These are phyloP conservation scores for Aspergillus thermomutatus DNA, from an alignment of 2,329 filamentous ascomycete species.

Conservation along the genomic window DNA sequence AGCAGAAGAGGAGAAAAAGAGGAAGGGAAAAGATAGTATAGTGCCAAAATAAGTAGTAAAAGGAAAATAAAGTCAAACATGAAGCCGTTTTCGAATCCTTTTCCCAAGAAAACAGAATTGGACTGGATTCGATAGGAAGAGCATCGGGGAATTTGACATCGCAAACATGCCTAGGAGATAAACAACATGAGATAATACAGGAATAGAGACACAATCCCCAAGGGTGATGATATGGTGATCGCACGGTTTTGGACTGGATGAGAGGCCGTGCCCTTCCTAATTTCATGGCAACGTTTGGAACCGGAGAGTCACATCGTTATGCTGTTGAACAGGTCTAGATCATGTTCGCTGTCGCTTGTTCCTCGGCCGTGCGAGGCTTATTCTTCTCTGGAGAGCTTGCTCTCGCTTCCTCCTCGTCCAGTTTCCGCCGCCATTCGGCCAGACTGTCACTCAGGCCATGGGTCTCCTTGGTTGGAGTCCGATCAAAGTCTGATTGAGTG, in stretches of 20 bases:
- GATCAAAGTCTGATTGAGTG: constrained; percentile 84
- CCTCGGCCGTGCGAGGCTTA: constrained; percentile 21
- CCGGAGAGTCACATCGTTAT: constrained; percentile 18
- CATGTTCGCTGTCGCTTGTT: constrained; percentile 29
- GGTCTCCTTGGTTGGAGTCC: constrained; percentile 46
- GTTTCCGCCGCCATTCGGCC: constrained; percentile 74
- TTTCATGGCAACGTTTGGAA: constrained; percentile 23
- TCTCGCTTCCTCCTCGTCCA: constrained; percentile 58
- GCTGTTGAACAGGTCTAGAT: constrained; percentile 24
- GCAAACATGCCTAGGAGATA: not conserved
- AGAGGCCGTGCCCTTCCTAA: constrained; percentile 1
- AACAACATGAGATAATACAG: not conserved
- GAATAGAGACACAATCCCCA: not conserved
- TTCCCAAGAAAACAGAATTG: not conserved
- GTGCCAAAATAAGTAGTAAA: constrained; percentile 2
- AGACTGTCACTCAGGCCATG: constrained; percentile 63
- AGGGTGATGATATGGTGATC: not conserved
- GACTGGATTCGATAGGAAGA: not conserved
- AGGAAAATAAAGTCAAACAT: constrained; percentile 5
- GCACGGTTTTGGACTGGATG: not conserved
- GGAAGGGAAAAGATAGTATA: constrained; percentile 1
- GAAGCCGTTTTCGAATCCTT: not conserved
- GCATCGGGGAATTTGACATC: not conserved
- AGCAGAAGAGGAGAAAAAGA: constrained; percentile 5
- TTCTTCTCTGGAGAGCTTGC: constrained; percentile 26